phyloP scores from a whole-genome alignment of 345 rosid species.

The Citrus inodora region DNA sequence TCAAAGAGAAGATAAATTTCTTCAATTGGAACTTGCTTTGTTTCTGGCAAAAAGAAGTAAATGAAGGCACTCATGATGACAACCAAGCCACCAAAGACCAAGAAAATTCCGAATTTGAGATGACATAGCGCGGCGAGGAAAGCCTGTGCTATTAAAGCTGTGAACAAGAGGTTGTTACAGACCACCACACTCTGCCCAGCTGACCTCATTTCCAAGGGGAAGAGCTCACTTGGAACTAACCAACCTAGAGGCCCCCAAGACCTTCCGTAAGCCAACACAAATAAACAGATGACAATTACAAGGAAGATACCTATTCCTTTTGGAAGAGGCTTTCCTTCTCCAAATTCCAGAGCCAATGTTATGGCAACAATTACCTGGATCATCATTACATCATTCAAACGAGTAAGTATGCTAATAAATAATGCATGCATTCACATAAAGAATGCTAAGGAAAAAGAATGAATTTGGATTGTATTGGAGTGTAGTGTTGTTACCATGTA shows the following conservation, averaged over 20 bases:
- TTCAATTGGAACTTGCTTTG: conserved; percentile 86
- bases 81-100: conserved; percentile 64
- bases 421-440: background rate
- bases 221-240: conserved; percentile 89
- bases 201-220: conserved; percentile 84
- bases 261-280: conserved; percentile 79
- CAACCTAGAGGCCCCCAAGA: conserved; percentile 99
- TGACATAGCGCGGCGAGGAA: conserved; percentile 72
- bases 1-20: conserved; percentile 73
- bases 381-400: background rate
- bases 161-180: conserved; percentile 74
- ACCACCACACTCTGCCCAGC: conserved; percentile 93
- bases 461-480: background rate
- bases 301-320: conserved; percentile 44
- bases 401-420: background rate
- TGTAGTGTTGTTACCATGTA: conserved; percentile 51
- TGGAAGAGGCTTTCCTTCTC: conserved; percentile 51
- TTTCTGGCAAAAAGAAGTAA: conserved; percentile 79
- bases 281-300: conserved; percentile 57
- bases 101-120: conserved; percentile 67
- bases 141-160: conserved; percentile 78
- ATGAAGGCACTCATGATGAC: conserved; percentile 69
- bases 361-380: conserved; percentile 52
- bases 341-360: conserved; percentile 62
- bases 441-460: background rate